These are phyloP conservation scores for Eleusine indica DNA, from an alignment of 176 grass and related monocot genomes.

Conservation along the genomic window DNA sequence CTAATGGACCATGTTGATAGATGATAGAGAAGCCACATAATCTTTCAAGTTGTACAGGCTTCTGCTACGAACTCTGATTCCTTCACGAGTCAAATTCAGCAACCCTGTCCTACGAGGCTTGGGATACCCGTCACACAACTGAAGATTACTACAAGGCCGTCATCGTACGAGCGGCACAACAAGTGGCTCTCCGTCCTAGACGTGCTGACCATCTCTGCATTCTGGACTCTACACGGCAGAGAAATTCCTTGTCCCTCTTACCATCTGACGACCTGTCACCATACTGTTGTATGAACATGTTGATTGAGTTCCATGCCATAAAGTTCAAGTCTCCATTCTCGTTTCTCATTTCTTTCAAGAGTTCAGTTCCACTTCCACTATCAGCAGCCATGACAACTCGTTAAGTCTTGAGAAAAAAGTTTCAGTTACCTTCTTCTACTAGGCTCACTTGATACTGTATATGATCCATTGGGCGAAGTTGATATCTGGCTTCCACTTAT, in stretches of 20 bases:
- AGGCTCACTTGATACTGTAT: too few species aligned
- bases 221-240: neutral
- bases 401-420: too few species aligned
- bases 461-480: too few species aligned
- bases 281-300: constrained; percentile 24
- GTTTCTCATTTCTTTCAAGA: neutral
- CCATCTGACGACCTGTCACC: neutral
- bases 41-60: too few species aligned
- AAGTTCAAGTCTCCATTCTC: neutral
- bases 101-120: neutral
- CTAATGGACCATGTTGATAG: too few species aligned
- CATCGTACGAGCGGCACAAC: neutral
- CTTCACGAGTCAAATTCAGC: too few species aligned
- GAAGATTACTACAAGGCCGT: neutral
- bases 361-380: neutral
- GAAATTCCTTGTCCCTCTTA: neutral
- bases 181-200: neutral
- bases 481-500: too few species aligned
- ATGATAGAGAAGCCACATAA: too few species aligned
- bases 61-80: too few species aligned
- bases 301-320: neutral
- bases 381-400: too few species aligned
- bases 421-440: too few species aligned
- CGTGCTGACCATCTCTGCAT: constrained; percentile 17
- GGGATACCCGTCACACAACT: too few species aligned